Percentiles rank a stretch among this genome's conserved stretches.
Conservation (phyloP, 768 basidiomycete species). For the Bullera alba region DNA sequence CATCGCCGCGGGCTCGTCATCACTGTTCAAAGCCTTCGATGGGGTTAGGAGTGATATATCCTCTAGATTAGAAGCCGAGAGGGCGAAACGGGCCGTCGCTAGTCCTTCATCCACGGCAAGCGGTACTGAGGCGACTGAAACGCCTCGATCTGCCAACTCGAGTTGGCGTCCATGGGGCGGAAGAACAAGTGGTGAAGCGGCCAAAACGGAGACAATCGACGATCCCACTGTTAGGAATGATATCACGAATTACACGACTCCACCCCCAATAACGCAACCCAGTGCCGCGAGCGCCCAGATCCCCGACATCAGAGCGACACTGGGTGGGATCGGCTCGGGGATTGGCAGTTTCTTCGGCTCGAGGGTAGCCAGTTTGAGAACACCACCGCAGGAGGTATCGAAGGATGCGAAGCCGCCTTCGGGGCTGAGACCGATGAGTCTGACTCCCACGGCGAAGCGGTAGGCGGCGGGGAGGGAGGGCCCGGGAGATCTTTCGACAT, state of each 20-base stretch:
- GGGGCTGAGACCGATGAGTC: constrained; percentile 38
- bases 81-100: not conserved
- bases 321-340: constrained; percentile 41
- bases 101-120: not conserved
- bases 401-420: constrained; percentile 9
- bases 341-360: constrained; percentile 42
- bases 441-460: no score
- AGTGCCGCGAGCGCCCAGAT: constrained; percentile 11
- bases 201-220: not conserved
- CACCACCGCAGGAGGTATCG: not conserved
- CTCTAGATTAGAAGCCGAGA: constrained; percentile 31
- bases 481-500: no score
- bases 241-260: no score
- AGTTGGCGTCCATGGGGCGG: no score
- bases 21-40: constrained; percentile 82
- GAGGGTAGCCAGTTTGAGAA: constrained; percentile 28
- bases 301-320: constrained; percentile 32
- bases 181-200: not conserved
- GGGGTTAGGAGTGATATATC: constrained; percentile 60
- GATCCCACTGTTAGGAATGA: no score
- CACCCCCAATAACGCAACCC: no score
- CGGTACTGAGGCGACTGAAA: not conserved
- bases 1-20: constrained; percentile 52
- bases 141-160: no score
- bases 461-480: no score